Conservation (phyloP, 139 green algal species). For the Coelastrella sp. region DNA sequence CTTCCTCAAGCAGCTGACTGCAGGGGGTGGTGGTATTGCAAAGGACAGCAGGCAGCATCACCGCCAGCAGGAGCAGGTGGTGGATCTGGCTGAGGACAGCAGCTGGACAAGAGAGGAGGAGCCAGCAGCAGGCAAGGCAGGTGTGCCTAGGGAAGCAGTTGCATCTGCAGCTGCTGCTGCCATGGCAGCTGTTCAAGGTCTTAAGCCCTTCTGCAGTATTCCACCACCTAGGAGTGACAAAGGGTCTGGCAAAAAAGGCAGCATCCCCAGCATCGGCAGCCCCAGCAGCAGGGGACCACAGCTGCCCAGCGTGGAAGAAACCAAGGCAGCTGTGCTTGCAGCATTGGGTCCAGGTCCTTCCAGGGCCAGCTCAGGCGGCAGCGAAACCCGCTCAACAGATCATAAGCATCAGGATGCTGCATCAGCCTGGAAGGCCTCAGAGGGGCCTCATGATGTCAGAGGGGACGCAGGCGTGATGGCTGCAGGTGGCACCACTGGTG, state of each 20-base stretch:
- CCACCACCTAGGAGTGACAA: not conserved
- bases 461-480: not conserved
- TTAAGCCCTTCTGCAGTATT: constrained; percentile 22
- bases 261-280: not conserved
- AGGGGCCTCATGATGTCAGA: not conserved
- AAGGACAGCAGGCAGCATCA: not conserved
- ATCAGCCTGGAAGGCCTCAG: not conserved
- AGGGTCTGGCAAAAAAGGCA: not conserved
- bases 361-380: not conserved
- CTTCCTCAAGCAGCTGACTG: not conserved
- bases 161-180: constrained; percentile 34
- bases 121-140: constrained; percentile 3
- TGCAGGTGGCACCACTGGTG: not conserved
- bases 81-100: not conserved
- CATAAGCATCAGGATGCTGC: constrained; percentile 1
- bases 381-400: not conserved
- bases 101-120: not conserved
- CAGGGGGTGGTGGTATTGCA: not conserved
- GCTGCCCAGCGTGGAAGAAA: constrained; percentile 26
- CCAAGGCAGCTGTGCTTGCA: constrained; percentile 34
- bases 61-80: not conserved
- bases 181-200: constrained; percentile 20
- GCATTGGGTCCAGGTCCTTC: constrained; percentile 17
- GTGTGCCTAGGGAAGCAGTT: not conserved
- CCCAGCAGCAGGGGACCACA: not conserved